phyloP scores from a whole-genome alignment of 495 filamentous ascomycete species.

The Neohortaea acidophila region DNA sequence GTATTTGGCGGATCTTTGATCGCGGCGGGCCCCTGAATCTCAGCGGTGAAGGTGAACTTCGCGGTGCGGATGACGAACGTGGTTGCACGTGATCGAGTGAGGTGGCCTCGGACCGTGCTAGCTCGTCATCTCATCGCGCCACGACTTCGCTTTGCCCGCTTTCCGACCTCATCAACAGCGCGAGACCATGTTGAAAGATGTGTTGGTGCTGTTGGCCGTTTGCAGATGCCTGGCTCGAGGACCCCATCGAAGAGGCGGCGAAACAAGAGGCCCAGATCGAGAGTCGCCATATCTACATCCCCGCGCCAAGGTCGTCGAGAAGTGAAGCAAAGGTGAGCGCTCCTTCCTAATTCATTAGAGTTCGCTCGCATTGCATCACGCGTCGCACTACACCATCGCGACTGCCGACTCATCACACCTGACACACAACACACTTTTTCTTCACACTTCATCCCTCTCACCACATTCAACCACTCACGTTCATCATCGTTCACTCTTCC shows the following conservation, averaged over 20 bases:
- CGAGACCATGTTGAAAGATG: neutral
- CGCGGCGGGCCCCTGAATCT: too few relatives aligned
- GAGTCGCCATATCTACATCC: neutral
- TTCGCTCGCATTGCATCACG: constrained; percentile 4
- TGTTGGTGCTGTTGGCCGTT: constrained; percentile 25
- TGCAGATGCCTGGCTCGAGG: constrained; percentile 24
- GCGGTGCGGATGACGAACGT: too few relatives aligned
- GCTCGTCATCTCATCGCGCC: too few relatives aligned
- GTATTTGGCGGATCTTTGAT: constrained; percentile 52
- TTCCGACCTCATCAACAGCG: too few relatives aligned
- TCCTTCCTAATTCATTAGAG: constrained; percentile 7
- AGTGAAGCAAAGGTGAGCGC: neutral
- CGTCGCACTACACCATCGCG: neutral
- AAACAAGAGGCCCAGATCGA: constrained; percentile 2
- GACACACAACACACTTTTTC: neutral
- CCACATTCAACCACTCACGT: neutral
- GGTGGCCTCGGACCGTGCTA: too few relatives aligned
- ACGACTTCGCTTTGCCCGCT: too few relatives aligned
- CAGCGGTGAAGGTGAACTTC: too few relatives aligned
- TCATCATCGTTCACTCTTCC: neutral
- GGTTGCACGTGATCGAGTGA: too few relatives aligned
- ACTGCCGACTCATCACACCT: neutral
- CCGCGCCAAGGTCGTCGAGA: neutral
- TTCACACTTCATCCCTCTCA: constrained; percentile 1
- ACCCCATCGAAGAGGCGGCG: neutral